A percentile compares a stretch with the other conserved stretches of the same genome.
Evolutionary conservation across 2,329 filamentous ascomycete species (phyloP).

Genomic region (Ascochyta clinopodiicola): DNA sequence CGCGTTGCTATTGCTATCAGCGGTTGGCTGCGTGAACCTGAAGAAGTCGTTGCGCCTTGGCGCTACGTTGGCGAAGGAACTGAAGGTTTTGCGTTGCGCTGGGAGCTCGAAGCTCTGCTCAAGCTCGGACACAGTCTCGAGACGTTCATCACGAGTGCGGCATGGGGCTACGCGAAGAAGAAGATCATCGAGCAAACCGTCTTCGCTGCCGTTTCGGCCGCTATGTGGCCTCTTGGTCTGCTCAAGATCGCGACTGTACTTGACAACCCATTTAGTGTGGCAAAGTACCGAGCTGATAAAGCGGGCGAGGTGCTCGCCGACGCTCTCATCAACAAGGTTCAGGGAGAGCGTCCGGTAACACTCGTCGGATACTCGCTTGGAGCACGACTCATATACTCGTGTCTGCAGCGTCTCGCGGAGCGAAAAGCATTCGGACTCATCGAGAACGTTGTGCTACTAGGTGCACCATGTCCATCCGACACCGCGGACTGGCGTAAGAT

Average conservation of each 20-base stretch:
- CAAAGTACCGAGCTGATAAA: slow-evolving; percentile 78
- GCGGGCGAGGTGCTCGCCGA: slow-evolving; percentile 81
- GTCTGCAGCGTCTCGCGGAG: slow-evolving; percentile 76
- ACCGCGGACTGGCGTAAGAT: slow-evolving; percentile 76
- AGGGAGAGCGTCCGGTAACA: slow-evolving; percentile 81
- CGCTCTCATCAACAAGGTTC: slow-evolving; percentile 79
- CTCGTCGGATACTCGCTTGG: slow-evolving; percentile 83
- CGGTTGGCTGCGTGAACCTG: slow-evolving; percentile 77
- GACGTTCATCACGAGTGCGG: slow-evolving; percentile 76
- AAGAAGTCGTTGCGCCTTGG: slow-evolving; percentile 81
- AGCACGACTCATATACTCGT: slow-evolving; percentile 81
- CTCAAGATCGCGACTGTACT: slow-evolving; percentile 63
- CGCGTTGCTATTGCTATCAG: slow-evolving; percentile 83
- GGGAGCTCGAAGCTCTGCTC: slow-evolving; percentile 78
- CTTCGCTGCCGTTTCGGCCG: slow-evolving; percentile 55
- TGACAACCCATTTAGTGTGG: slow-evolving; percentile 83
- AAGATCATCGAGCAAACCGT: slow-evolving; percentile 73
- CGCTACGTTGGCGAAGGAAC: slow-evolving; percentile 72
- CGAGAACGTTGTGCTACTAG: slow-evolving; percentile 83
- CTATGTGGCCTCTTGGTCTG: slow-evolving; percentile 57
- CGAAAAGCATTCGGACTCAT: slow-evolving; percentile 82
- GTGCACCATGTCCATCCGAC: slow-evolving; percentile 77
- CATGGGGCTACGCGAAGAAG: slow-evolving; percentile 77
- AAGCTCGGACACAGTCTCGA: slow-evolving; percentile 81
- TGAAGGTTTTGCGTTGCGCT: slow-evolving; percentile 83